phyloP scores from a whole-genome alignment of 176 grass and related monocot species.

The Triticum monococcum region DNA sequence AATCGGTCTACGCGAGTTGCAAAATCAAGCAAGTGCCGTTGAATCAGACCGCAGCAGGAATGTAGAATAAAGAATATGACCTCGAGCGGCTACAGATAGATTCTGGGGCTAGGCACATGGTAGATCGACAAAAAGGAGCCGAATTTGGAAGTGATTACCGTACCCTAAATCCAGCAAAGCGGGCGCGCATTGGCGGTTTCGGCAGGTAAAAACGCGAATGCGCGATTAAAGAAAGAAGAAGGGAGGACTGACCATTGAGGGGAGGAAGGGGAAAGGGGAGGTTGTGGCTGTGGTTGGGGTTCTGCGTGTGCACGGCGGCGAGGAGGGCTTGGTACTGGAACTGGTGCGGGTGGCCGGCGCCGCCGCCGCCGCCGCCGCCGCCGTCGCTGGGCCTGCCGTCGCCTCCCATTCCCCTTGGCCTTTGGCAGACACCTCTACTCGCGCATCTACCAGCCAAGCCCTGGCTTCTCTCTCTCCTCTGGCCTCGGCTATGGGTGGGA shows the following conservation, averaged over 20 bases:
- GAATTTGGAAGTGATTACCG: background rate
- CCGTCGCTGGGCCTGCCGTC: conserved; percentile 9
- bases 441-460: conserved; percentile 25
- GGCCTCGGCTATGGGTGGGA: background rate
- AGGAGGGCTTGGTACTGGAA: conserved; percentile 54
- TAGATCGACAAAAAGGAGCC: conserved; percentile 21
- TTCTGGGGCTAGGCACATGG: background rate
- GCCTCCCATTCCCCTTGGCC: conserved; percentile 25
- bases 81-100: background rate
- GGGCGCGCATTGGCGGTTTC: background rate
- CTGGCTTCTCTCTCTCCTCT: background rate
- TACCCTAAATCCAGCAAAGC: background rate
- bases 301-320: conserved; percentile 44
- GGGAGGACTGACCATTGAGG: conserved; percentile 33
- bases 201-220: background rate
- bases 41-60: background rate
- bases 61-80: background rate
- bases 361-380: conserved; percentile 3
- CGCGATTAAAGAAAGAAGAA: background rate
- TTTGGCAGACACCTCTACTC: conserved; percentile 18
- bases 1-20: background rate
- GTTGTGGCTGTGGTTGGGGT: conserved; percentile 20
- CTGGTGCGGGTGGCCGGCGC: conserved; percentile 12
- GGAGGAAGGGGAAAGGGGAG: conserved; percentile 32
- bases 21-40: background rate